Percentiles rank a stretch among this genome's conserved stretches.
Evolutionary conservation across 805 yeast species (phyloP).

Genomic region (Cyberlindnera galapagoensis): DNA sequence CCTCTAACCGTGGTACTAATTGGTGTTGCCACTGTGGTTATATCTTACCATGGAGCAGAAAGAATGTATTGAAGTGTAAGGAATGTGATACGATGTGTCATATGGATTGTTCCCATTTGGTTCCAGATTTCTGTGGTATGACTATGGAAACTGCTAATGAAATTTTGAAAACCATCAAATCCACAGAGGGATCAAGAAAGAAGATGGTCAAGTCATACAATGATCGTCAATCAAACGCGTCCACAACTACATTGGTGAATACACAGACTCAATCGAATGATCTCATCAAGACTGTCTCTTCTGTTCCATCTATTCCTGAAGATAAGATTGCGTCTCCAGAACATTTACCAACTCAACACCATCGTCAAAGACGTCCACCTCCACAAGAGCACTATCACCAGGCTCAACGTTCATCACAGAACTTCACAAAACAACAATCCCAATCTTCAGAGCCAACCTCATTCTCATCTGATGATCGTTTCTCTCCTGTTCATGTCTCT

Average conservation of each 20-base stretch:
- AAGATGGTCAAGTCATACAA: conserved; percentile 14
- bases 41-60: conserved; percentile 89
- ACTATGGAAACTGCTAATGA: conserved; percentile 94
- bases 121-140: conserved; percentile 99
- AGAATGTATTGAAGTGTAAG: conserved; percentile 85
- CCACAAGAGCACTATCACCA: conserved; percentile 11
- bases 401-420: conserved; percentile 5
- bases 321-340: conserved; percentile 3
- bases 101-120: conserved; percentile 84
- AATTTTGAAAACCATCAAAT: conserved; percentile 75
- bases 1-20: conserved; percentile 88
- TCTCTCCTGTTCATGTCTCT: too few relatives aligned
- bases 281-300: conserved; percentile 1
- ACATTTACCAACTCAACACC: conserved; percentile 13
- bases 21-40: conserved; percentile 99
- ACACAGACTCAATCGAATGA: conserved; percentile 5
- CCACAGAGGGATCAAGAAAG: conserved; percentile 44
- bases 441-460: conserved; percentile 1
- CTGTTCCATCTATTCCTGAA: conserved; percentile 3
- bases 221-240: conserved; percentile 12
- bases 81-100: conserved; percentile 96
- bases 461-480: conserved; percentile 2
- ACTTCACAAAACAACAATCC: conserved; percentile 1
- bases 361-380: conserved; percentile 22
- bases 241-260: conserved; percentile 10